Evolutionary conservation across 176 grass and related monocot genomes (phyloP).

Genomic region (Juncus effusus): DNA sequence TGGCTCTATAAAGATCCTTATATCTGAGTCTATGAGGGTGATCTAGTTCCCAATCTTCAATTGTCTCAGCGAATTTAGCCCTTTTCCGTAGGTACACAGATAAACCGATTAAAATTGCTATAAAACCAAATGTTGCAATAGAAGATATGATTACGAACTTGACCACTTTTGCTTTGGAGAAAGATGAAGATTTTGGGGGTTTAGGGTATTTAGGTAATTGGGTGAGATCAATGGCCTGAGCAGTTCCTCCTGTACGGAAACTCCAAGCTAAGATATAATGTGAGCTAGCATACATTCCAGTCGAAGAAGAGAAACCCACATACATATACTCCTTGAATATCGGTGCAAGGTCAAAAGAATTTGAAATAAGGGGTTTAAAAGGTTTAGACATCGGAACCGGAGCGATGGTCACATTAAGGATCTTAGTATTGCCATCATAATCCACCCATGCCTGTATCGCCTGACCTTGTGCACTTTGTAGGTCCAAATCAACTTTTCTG

Average conservation of each 20-base stretch:
- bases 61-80: constrained; percentile 19
- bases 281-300: constrained; percentile 23
- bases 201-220: constrained; percentile 10
- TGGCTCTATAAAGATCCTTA: constrained; percentile 31
- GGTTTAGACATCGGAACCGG: constrained; percentile 27
- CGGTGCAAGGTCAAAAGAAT: constrained; percentile 29
- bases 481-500: not conserved
- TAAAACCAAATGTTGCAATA: constrained; percentile 5
- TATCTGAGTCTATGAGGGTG: constrained; percentile 38
- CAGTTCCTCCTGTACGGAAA: constrained; percentile 16
- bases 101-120: not conserved
- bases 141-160: constrained; percentile 8
- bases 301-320: constrained; percentile 40
- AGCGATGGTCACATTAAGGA: constrained; percentile 34
- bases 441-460: constrained; percentile 44
- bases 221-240: constrained; percentile 23
- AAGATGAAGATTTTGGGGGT: not conserved
- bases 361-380: constrained; percentile 29
- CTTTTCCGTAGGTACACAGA: constrained; percentile 11
- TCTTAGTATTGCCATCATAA: constrained; percentile 17
- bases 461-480: not conserved
- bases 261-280: constrained; percentile 46
- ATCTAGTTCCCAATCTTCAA: constrained; percentile 44
- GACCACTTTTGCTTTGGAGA: not conserved
- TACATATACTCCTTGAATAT: constrained; percentile 40